Evolutionary conservation across 2,329 filamentous ascomycete species (phyloP).

Genomic region (Microdochium paspali): DNA sequence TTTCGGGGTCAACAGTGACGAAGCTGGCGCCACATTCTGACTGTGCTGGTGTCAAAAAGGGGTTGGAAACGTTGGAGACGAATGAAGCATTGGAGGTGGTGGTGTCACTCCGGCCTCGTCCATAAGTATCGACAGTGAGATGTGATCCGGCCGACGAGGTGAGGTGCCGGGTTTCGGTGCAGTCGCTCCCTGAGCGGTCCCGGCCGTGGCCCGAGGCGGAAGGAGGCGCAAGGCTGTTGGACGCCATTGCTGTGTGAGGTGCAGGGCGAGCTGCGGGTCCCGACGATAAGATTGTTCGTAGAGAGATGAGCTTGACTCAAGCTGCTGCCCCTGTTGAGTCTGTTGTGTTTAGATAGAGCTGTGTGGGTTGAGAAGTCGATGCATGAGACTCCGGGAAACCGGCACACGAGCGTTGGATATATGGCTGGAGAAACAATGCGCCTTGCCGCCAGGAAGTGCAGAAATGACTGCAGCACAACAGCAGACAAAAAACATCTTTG

Average conservation of each 20-base stretch:
- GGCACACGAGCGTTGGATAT: background rate
- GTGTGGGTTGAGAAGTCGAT: background rate
- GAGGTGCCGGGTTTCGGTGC: background rate
- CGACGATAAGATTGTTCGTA: background rate
- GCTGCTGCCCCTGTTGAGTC: background rate
- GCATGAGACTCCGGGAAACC: background rate
- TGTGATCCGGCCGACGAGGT: background rate
- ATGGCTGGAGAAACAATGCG: background rate
- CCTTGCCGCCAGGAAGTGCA: background rate
- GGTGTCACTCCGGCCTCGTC: background rate
- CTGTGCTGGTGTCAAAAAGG: slow-evolving; percentile 18
- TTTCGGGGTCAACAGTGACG: slow-evolving; percentile 14
- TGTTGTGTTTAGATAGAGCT: background rate
- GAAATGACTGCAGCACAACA: background rate
- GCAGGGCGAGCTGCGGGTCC: background rate
- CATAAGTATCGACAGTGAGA: background rate
- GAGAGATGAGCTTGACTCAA: too few species aligned
- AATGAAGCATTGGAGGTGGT: slow-evolving; percentile 9
- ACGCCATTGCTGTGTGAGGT: background rate
- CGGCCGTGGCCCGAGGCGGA: background rate
- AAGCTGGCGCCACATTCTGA: slow-evolving; percentile 20
- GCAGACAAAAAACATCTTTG: background rate
- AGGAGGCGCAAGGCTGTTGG: background rate
- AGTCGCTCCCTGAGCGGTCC: background rate
- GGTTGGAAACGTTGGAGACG: slow-evolving; percentile 19